Percentiles rank a stretch among this genome's conserved stretches.
Conservation (phyloP, 1,139 yeast genomes). For the Debaryomycetaceae sp. region DNA sequence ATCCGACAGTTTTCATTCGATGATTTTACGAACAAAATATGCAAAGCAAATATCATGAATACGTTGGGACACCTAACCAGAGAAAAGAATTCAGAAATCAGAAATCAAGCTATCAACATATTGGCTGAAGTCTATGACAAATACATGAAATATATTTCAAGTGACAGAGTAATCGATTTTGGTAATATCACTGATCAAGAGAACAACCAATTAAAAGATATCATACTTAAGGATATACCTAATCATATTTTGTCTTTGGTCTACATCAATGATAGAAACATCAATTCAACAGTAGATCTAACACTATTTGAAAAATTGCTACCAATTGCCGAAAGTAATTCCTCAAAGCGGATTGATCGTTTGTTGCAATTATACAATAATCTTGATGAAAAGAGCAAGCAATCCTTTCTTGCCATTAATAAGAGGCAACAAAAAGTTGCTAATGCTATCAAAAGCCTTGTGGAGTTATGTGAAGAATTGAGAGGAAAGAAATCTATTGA, state of each 20-base stretch:
- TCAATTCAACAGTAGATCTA: conserved; percentile 67
- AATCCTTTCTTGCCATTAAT: conserved; percentile 66
- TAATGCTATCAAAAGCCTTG: conserved; percentile 32
- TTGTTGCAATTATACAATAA: conserved; percentile 46
- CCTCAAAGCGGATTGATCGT: conserved; percentile 48
- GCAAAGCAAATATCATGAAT: conserved; percentile 45
- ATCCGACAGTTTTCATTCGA: conserved; percentile 39
- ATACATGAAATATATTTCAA: conserved; percentile 16
- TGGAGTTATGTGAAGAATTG: conserved; percentile 33
- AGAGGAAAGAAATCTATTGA: conserved; percentile 21
- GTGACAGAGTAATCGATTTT: conserved; percentile 23
- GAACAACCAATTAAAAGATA: conserved; percentile 36
- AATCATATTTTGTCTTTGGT: conserved; percentile 61
- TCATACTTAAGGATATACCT: conserved; percentile 51
- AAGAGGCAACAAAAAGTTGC: conserved; percentile 65
- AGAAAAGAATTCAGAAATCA: conserved; percentile 66
- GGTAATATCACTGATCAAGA: conserved; percentile 27
- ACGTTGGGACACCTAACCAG: conserved; percentile 62
- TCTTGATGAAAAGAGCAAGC: conserved; percentile 56
- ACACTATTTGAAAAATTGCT: conserved; percentile 58
- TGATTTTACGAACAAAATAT: conserved; percentile 41
- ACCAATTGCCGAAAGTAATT: conserved; percentile 50
- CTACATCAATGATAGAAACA: conserved; percentile 69
- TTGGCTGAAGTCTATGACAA: conserved; percentile 54
- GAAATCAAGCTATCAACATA: conserved; percentile 57